phyloP scores from a whole-genome alignment of 331 rosid species.

The Quercus phellos region DNA sequence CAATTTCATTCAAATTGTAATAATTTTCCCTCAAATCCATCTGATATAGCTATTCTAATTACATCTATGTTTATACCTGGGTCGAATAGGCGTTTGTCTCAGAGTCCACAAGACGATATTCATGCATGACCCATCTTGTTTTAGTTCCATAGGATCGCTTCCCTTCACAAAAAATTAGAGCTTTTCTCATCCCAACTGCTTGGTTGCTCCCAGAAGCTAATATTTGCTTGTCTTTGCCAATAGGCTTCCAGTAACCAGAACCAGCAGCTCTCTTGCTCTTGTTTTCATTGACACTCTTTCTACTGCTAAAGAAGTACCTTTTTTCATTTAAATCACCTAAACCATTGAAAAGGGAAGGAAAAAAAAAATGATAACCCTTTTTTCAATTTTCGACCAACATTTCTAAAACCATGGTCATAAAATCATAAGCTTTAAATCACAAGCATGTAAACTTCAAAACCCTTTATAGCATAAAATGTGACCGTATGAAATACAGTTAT shows the following conservation, averaged over 20 bases:
- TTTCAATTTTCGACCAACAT: neutral
- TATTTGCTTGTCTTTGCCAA: slow-evolving; percentile 10
- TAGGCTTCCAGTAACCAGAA: slow-evolving; percentile 41
- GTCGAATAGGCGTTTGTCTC: slow-evolving; percentile 3
- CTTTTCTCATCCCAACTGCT: slow-evolving; percentile 31
- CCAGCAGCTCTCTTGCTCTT: slow-evolving; percentile 28
- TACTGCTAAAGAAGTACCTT: slow-evolving; percentile 41
- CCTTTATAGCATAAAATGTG: neutral
- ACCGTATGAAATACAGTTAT: neutral
- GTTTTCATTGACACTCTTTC: neutral
- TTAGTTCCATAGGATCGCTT: neutral
- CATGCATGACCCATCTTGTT: slow-evolving; percentile 62
- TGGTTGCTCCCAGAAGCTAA: neutral
- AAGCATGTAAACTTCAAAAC: too few species aligned
- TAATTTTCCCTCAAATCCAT: neutral
- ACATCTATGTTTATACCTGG: slow-evolving; percentile 15
- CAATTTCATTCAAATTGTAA: neutral
- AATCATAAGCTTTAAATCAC: neutral
- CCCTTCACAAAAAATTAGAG: slow-evolving; percentile 28
- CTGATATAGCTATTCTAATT: neutral
- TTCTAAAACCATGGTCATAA: neutral
- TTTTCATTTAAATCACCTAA: slow-evolving; percentile 18
- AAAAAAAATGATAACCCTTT: neutral
- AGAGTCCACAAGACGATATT: slow-evolving; percentile 28
- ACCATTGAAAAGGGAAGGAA: neutral